Evolutionary conservation across 371 early-diverging fungal genomes (phyloP).

Genomic region (Mucor sp.): DNA sequence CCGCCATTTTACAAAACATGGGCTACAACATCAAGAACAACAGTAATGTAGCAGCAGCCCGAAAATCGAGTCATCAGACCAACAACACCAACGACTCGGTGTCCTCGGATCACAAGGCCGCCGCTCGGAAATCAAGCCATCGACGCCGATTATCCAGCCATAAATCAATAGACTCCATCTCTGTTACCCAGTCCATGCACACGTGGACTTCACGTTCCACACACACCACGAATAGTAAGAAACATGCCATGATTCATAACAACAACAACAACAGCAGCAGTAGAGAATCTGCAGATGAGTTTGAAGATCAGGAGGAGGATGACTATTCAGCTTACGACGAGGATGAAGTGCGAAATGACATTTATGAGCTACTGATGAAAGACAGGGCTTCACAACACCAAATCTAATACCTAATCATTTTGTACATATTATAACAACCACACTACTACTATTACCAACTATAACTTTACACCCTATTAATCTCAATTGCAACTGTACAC

Average conservation of each 20-base stretch:
- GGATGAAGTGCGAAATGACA: conserved; percentile 33
- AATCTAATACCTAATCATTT: background rate
- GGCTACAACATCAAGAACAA: conserved; percentile 32
- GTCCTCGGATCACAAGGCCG: conserved; percentile 3
- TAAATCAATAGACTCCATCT: conserved; percentile 5
- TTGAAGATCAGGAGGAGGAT: background rate
- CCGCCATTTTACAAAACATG: conserved; percentile 48
- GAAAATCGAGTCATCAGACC: conserved; percentile 5
- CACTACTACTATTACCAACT: background rate
- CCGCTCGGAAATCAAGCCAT: conserved; percentile 19
- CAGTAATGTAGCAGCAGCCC: background rate
- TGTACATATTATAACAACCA: background rate
- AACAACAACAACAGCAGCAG: background rate
- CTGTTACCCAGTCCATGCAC: conserved; percentile 18
- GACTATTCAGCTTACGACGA: conserved; percentile 29
- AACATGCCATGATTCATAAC: background rate
- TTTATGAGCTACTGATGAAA: conserved; percentile 31
- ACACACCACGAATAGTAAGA: background rate
- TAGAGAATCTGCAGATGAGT: background rate
- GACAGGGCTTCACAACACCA: conserved; percentile 18
- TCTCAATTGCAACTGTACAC: background rate
- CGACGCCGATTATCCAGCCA: conserved; percentile 15
- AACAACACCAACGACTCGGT: conserved; percentile 1
- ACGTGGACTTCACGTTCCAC: conserved; percentile 12
- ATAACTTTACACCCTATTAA: background rate